Percentiles rank a stretch among this genome's conserved stretches.
Evolutionary conservation across 257 asterid genomes (phyloP).

Genomic region (Lantana camara): DNA sequence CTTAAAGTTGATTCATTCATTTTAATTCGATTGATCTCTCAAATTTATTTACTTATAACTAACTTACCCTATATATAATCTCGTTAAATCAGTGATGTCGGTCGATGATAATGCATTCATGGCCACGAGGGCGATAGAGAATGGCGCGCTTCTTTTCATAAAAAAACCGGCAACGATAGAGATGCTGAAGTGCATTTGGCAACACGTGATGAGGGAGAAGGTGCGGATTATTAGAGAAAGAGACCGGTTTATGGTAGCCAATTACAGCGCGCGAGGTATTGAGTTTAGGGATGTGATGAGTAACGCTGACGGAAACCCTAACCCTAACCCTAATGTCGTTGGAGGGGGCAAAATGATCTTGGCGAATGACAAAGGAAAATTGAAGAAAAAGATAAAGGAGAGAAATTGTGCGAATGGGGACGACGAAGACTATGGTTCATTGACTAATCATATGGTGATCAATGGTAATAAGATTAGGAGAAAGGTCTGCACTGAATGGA

Average conservation of each 20-base stretch:
- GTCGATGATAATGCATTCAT: constrained; percentile 27
- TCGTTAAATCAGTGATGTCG: constrained; percentile 49
- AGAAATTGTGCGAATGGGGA: neutral
- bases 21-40: neutral
- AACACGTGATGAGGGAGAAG: constrained; percentile 42
- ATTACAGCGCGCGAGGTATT: constrained; percentile 6
- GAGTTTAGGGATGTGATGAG: constrained; percentile 16
- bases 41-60: too few relatives aligned
- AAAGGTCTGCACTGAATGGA: constrained; percentile 48
- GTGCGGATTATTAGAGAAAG: constrained; percentile 3
- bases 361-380: constrained; percentile 25
- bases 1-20: too few relatives aligned
- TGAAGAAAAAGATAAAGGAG: neutral
- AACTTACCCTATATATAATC: too few relatives aligned
- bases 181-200: constrained; percentile 44
- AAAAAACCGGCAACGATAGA: constrained; percentile 35
- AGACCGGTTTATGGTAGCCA: neutral
- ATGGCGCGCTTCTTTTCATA: constrained; percentile 40
- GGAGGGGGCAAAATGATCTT: neutral
- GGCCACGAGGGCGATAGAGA: constrained; percentile 37
- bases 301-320: neutral
- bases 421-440: neutral
- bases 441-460: neutral
- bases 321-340: neutral
- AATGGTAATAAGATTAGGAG: constrained; percentile 25